Base-by-base conservation (phyloP, 371 early-diverging fungal genomes). In the Saksenaea vasiformis region DNA sequence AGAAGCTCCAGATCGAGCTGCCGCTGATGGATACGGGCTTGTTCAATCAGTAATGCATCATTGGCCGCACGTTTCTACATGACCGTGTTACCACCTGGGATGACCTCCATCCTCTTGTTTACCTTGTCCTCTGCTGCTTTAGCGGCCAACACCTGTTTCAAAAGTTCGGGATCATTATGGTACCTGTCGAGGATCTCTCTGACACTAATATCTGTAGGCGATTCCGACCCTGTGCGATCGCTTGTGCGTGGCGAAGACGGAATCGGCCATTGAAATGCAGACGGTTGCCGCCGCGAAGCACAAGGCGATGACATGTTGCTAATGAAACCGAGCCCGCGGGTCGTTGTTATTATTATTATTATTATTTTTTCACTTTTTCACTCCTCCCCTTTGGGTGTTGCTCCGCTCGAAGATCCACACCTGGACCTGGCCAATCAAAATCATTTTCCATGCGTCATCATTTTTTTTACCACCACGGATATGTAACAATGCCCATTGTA, bases 71-170 rank as follows among this genome's bases (percentile, higher is more conserved):
- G 70, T 71, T 68, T 76, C 81, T 82, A 68, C 17, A 24, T 13
- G 13, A 14, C 5, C 55, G 2, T n/a, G 39, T 59, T 5, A 44
- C 39, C 19, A 38, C 7, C n/a, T 28, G 13, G 13, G 26, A 59
- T 13, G 55, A 15, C 35, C 58, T 31, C 19, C 31, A n/a, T n/a
- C n/a, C 1, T 47, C 0, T 14, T 53, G 1, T 55, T 58, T 73
- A 80, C 84, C 68, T 77, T 84, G 62, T 84, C 84, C 62, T 84
- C 84, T 68, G 81, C 84, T 17, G 72, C 70, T 51, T 84, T 84
- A 0, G 84, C 79, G 36, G 63, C 75, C 19, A 84, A 60, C 10
- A 74, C 74, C 61, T 78, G 78, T 44, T 74, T 73, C 15, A 84
- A 56, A 54, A 81, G 31, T 11, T 80, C 80, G 44, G 72, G 68